Evolutionary conservation across 1,139 yeast genomes (phyloP), one percentile per base, ranked within the genome.

Genomic region (Saccharomyces hybrid): DNA sequence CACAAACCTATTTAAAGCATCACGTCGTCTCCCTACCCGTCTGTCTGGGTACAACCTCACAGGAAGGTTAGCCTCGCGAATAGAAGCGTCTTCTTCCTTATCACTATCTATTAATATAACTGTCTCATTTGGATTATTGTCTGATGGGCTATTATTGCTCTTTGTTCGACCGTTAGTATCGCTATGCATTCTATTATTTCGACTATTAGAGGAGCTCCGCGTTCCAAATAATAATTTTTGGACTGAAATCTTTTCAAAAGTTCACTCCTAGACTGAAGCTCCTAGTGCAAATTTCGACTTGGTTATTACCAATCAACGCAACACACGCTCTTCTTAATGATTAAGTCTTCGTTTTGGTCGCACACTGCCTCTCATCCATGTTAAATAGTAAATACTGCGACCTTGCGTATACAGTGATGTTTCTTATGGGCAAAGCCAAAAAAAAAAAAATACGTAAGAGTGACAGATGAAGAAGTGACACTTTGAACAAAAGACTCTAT

Each of bases 91-190:
- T 19, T 64, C 68, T 27, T 65, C 69, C 8, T 62, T 60, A 52
- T 64, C 68, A 54, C 69, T 66, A 11, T 62, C 69, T 44, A 66
- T 64, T 50, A 60, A 56, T 32, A 65, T 65, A n/a, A 64, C 56
- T n/a, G 52, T 34, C 28, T 52, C 54, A 34, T 52, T 48, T 25
- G 44, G 44, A 38, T 11, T 16, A 5, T 13, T 38, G 13, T 5
- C 44, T 23, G 44, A 16, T 8, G 44, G 44, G 16, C 13, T 16
- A 11, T 38, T n/a, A 38, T 38, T 23, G 11, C 44, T 38, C 44
- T 38, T 38, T 38, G 44, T 38, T 38, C 44, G 44, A 16, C 25
- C 44, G 19, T 38, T 19, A 34, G 23, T 16, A 38, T 11, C 44
- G 9, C 44, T 13, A 11, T 38, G 44, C 44, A 38, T 38, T 19